A percentile compares a stretch with the other conserved stretches of the same genome.
phyloP scores from a whole-genome alignment of 495 filamentous ascomycete genomes.

The Evernia prunastri region DNA sequence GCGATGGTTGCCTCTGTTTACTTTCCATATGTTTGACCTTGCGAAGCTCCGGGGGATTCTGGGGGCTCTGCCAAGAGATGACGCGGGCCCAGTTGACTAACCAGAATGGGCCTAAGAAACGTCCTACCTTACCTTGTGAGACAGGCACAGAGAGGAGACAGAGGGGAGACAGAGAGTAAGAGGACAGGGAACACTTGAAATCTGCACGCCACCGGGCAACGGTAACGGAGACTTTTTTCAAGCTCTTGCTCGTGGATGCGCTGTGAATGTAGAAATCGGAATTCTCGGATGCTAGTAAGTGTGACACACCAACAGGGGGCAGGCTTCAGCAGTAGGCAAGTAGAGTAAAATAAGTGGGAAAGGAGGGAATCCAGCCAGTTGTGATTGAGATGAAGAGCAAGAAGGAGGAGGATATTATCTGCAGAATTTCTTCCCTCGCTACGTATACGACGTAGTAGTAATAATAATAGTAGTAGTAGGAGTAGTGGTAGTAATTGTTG shows the following conservation, averaged over 20 bases:
- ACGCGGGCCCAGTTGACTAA: background rate
- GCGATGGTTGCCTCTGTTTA: background rate
- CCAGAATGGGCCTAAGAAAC: background rate
- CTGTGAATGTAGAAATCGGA: background rate
- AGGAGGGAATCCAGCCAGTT: background rate
- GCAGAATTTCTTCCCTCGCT: too few relatives aligned
- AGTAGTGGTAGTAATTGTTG: background rate
- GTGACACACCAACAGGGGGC: background rate
- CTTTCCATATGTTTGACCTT: background rate
- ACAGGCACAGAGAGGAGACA: background rate
- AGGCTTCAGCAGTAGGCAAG: background rate
- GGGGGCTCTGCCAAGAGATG: background rate
- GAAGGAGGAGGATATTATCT: too few relatives aligned
- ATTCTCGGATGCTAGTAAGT: background rate
- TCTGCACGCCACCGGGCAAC: too few relatives aligned
- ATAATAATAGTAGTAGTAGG: background rate
- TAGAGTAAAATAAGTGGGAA: background rate
- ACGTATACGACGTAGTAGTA: too few relatives aligned
- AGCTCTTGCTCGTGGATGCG: background rate
- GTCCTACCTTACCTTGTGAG: slow-evolving; percentile 1
- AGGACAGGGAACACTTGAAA: background rate
- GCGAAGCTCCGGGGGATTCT: background rate
- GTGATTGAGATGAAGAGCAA: background rate
- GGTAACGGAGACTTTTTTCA: too few relatives aligned
- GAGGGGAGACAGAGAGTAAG: too few relatives aligned